phyloP scores from a whole-genome alignment of 2,329 filamentous ascomycete species.

The Diaporthe sp. region DNA sequence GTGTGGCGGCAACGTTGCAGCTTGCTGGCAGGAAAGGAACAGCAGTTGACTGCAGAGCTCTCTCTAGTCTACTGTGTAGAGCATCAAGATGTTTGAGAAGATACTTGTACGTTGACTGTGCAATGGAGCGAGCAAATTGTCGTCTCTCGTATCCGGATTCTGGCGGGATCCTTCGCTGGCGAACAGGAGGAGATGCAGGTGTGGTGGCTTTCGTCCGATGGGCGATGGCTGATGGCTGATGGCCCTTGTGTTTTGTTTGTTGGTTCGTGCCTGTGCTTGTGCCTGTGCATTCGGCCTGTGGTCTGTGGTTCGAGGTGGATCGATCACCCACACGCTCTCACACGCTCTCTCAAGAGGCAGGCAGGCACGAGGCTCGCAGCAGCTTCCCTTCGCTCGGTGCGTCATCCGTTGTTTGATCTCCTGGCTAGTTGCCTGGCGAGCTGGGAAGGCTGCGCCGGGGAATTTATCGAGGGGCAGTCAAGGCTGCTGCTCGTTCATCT shows the following conservation, averaged over 20 bases:
- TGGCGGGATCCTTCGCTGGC: constrained; percentile 1
- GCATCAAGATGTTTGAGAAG: not conserved
- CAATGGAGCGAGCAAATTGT: not conserved
- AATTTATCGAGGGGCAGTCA: not conserved
- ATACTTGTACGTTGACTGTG: not conserved
- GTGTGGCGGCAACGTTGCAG: constrained; percentile 19
- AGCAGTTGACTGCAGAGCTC: not conserved
- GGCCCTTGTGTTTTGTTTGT: constrained; percentile 15
- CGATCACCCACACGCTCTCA: not conserved
- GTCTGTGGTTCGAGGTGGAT: constrained; percentile 10
- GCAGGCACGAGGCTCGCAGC: not conserved
- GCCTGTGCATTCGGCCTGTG: constrained; percentile 8
- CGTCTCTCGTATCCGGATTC: constrained; percentile 1
- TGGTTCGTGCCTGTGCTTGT: constrained; percentile 9
- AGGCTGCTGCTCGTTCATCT: not conserved
- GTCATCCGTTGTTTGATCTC: constrained; percentile 25
- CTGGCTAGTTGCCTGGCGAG: not conserved
- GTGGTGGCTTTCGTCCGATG: constrained; percentile 6
- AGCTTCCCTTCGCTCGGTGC: not conserved
- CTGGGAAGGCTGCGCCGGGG: not conserved
- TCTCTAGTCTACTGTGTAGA: no score
- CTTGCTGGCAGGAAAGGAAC: not conserved
- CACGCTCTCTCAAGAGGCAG: not conserved
- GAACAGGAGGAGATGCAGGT: not conserved
- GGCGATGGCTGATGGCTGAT: not conserved